Percentiles rank a stretch among this genome's conserved stretches.
phyloP scores from a whole-genome alignment of 2,329 filamentous ascomycete species.

The Cladosporium sp. region DNA sequence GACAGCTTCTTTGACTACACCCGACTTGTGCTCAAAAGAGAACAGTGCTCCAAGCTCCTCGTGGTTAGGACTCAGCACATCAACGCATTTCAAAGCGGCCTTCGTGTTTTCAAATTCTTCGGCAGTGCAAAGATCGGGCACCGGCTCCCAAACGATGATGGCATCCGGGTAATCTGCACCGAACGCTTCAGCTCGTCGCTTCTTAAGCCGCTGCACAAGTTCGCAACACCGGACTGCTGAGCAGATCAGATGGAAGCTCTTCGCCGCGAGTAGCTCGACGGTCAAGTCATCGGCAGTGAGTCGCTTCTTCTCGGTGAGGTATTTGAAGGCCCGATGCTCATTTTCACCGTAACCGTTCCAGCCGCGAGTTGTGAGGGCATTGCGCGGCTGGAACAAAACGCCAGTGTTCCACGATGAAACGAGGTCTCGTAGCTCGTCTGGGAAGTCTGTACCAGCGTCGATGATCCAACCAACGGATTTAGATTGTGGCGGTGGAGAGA shows the following conservation, averaged over 20 bases:
- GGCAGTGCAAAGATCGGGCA: constrained; percentile 81
- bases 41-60: constrained; percentile 86
- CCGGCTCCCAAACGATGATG: constrained; percentile 90
- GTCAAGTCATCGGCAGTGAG: constrained; percentile 73
- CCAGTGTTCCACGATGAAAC: constrained; percentile 77
- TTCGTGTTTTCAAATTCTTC: constrained; percentile 58
- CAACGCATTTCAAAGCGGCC: constrained; percentile 54
- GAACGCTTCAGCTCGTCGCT: constrained; percentile 26
- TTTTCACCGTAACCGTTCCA: constrained; percentile 84
- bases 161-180: constrained; percentile 41
- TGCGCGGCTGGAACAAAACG: constrained; percentile 66
- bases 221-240: constrained; percentile 74
- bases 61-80: constrained; percentile 78
- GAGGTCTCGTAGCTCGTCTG: constrained; percentile 59
- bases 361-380: constrained; percentile 78
- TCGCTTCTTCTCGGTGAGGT: constrained; percentile 81
- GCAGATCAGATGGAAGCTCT: constrained; percentile 86
- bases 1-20: constrained; percentile 42
- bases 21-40: constrained; percentile 44
- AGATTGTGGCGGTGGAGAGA: constrained; percentile 72
- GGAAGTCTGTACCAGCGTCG: constrained; percentile 87
- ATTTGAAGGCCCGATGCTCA: constrained; percentile 65
- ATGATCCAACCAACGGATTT: constrained; percentile 83
- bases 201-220: constrained; percentile 71
- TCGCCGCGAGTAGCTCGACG: constrained; percentile 65